These are phyloP conservation scores for Globisporangium middletonii DNA, from an alignment of 352 stramenopile species.

Conservation along the genomic window DNA sequence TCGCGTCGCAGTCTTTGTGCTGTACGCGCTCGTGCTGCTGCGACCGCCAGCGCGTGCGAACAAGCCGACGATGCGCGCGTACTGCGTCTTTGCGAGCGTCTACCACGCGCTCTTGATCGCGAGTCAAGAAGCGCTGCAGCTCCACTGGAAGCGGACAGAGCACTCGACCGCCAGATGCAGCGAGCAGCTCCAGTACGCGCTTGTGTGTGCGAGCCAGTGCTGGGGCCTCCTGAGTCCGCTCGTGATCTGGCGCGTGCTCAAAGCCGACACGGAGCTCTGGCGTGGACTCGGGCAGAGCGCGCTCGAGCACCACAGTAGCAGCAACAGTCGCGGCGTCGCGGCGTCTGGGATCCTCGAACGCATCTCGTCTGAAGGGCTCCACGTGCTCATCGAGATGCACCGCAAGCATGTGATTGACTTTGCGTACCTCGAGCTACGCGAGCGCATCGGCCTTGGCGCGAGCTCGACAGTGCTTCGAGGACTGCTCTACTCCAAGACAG, in stretches of 20 bases:
- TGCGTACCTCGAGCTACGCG: slow-evolving; percentile 41
- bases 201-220: not conserved
- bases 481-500: slow-evolving; percentile 20
- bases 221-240: slow-evolving; percentile 19
- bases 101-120: slow-evolving; percentile 13
- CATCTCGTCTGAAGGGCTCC: slow-evolving; percentile 38
- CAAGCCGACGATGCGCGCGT: slow-evolving; percentile 2
- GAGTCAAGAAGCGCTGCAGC: too few species aligned
- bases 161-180: too few species aligned
- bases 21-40: slow-evolving; percentile 10
- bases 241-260: slow-evolving; percentile 45
- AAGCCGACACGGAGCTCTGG: slow-evolving; percentile 48
- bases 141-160: too few species aligned
- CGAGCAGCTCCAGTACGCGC: too few species aligned
- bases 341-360: slow-evolving; percentile 17
- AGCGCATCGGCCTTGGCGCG: slow-evolving; percentile 40
- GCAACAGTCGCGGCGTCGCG: slow-evolving; percentile 5
- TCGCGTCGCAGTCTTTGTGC: slow-evolving; percentile 12
- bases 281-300: slow-evolving; percentile 32
- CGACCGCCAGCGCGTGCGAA: slow-evolving; percentile 1
- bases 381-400: slow-evolving; percentile 63
- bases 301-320: slow-evolving; percentile 21
- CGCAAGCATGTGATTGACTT: slow-evolving; percentile 67
- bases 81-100: slow-evolving; percentile 20
- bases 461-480: slow-evolving; percentile 47